These are phyloP conservation scores for Eremothecium cymbalariae DNA, from an alignment of 1,139 yeast species.

Conservation along the genomic window DNA sequence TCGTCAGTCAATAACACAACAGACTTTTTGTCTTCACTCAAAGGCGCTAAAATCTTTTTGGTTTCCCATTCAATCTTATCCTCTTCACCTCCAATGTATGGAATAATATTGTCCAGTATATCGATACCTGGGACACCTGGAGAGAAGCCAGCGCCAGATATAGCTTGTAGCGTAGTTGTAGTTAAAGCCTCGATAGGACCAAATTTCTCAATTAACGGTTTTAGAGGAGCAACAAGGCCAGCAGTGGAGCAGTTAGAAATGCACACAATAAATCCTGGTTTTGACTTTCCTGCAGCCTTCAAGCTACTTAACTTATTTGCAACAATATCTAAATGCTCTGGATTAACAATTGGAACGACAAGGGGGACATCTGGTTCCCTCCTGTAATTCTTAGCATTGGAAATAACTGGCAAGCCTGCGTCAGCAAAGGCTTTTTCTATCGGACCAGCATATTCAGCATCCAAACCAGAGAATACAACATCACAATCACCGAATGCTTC, in stretches of 20 bases:
- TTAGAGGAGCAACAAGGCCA: constrained; percentile 92
- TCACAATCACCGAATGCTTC: constrained; percentile 82
- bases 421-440: constrained; percentile 80
- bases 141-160: constrained; percentile 96
- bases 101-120: constrained; percentile 86
- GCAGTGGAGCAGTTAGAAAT: constrained; percentile 98
- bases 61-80: constrained; percentile 99
- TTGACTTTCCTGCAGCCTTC: constrained; percentile 43
- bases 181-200: constrained; percentile 86
- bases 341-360: constrained; percentile 89
- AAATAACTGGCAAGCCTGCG: constrained; percentile 74
- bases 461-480: constrained; percentile 89
- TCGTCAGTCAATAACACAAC: constrained; percentile 58
- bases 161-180: constrained; percentile 91
- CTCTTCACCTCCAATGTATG: constrained; percentile 93
- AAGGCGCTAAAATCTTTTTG: constrained; percentile 74
- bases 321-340: constrained; percentile 81
- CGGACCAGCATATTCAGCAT: constrained; percentile 87
- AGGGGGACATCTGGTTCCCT: constrained; percentile 82
- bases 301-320: constrained; percentile 52
- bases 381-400: constrained; percentile 95
- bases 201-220: constrained; percentile 78
- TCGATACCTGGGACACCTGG: constrained; percentile 98
- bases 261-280: constrained; percentile 81
- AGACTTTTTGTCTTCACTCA: constrained; percentile 44